Conservation (phyloP, 768 basidiomycete species). For the Fibroporia radiculosa region DNA sequence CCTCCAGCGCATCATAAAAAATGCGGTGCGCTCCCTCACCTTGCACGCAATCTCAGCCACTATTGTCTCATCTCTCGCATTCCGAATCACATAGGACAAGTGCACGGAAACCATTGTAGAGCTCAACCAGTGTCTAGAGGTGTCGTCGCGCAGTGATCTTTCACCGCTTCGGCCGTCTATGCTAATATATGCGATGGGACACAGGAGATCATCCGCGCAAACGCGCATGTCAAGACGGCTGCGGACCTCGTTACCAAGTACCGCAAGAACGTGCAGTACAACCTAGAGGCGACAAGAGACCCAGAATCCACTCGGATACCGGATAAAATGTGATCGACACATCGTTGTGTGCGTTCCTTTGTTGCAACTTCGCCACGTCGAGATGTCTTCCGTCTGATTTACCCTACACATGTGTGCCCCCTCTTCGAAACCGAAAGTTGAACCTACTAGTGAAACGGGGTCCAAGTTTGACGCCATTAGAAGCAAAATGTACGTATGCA, state of each 20-base stretch:
- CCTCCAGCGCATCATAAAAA: slow-evolving; percentile 86
- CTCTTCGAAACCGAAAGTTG: too few relatives aligned
- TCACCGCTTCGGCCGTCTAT: not conserved
- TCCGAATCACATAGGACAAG: slow-evolving; percentile 54
- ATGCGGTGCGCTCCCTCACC: slow-evolving; percentile 48
- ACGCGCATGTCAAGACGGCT: slow-evolving; percentile 69
- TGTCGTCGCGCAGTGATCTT: slow-evolving; percentile 26
- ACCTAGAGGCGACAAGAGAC: slow-evolving; percentile 55
- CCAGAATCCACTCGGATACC: too few relatives aligned
- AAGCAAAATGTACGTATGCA: too few relatives aligned
- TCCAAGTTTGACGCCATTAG: too few relatives aligned
- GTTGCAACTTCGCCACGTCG: too few relatives aligned
- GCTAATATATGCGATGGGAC: not conserved
- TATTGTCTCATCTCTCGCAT: slow-evolving; percentile 1
- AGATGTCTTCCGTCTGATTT: too few relatives aligned
- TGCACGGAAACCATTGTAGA: slow-evolving; percentile 88
- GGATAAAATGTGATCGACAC: too few relatives aligned
- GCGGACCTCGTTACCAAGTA: slow-evolving; percentile 84
- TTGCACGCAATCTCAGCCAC: not conserved
- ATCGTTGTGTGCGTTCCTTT: too few relatives aligned
- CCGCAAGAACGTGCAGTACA: slow-evolving; percentile 88
- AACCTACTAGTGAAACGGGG: too few relatives aligned
- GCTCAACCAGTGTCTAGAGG: slow-evolving; percentile 83
- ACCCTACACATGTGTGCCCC: too few relatives aligned
- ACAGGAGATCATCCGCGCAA: slow-evolving; percentile 76